Conservation (phyloP, 768 basidiomycete genomes). For the Fibroporia radiculosa region DNA sequence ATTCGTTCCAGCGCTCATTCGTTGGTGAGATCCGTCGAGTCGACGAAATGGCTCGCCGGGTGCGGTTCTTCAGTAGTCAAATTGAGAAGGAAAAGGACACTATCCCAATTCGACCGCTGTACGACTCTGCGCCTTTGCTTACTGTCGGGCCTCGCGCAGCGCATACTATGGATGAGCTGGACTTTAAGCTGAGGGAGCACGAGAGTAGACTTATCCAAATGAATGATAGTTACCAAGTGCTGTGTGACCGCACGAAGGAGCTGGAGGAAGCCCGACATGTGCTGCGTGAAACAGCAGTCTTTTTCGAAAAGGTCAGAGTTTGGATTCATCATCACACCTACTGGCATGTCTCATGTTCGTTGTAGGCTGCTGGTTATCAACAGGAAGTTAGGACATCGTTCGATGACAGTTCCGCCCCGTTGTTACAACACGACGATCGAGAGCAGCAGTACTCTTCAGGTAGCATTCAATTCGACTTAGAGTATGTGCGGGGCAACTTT, state of each 20-base stretch:
- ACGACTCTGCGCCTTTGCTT: slow-evolving; percentile 79
- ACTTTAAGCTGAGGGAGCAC: slow-evolving; percentile 78
- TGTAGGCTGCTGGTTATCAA: slow-evolving; percentile 71
- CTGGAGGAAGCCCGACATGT: slow-evolving; percentile 93
- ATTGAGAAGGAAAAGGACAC: slow-evolving; percentile 81
- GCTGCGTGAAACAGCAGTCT: slow-evolving; percentile 88
- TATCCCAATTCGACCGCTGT: slow-evolving; percentile 75
- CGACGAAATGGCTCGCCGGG: slow-evolving; percentile 93
- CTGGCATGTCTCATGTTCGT: background rate
- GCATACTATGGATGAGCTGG: slow-evolving; percentile 90
- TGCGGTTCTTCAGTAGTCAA: slow-evolving; percentile 82
- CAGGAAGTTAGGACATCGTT: slow-evolving; percentile 80
- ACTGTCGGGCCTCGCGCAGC: slow-evolving; percentile 90
- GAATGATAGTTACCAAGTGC: slow-evolving; percentile 87
- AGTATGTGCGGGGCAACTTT: slow-evolving; percentile 39
- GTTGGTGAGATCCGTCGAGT: slow-evolving; percentile 92
- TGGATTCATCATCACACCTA: background rate
- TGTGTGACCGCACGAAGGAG: slow-evolving; percentile 81
- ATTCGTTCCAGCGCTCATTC: slow-evolving; percentile 97
- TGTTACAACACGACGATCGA: slow-evolving; percentile 87
- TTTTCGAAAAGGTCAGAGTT: slow-evolving; percentile 73
- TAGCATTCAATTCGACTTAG: slow-evolving; percentile 73
- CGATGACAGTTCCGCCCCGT: slow-evolving; percentile 85
- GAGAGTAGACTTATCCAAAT: slow-evolving; percentile 80
- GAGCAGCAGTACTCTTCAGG: slow-evolving; percentile 51